Evolutionary conservation across 169 alveolate species (phyloP).

Genomic region (Besnoitia besnoiti): DNA sequence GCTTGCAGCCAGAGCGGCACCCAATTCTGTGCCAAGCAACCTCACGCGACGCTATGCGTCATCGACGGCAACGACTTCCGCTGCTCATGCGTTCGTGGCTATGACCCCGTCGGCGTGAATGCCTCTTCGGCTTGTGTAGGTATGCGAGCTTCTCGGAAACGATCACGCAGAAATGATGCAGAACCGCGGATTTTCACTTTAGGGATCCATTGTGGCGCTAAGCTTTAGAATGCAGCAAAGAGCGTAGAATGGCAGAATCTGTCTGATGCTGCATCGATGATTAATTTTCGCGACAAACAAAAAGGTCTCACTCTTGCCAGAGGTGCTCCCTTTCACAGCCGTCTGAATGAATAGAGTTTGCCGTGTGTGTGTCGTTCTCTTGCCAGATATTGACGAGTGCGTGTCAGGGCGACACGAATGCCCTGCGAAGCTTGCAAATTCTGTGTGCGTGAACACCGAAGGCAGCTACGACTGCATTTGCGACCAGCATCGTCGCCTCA

Average conservation of each 20-base stretch:
- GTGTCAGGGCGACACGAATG: neutral
- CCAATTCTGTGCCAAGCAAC: neutral
- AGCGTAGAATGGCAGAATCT: too few species aligned
- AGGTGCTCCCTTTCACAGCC: too few species aligned
- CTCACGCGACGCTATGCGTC: neutral
- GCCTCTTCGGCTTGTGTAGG: neutral
- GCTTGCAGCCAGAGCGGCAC: neutral
- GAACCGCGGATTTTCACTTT: too few species aligned
- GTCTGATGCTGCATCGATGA: too few species aligned
- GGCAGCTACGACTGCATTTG: neutral
- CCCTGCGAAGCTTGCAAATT: neutral
- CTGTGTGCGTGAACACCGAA: neutral
- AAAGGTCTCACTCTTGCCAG: too few species aligned
- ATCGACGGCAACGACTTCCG: neutral
- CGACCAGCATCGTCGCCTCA: neutral
- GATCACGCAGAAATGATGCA: too few species aligned
- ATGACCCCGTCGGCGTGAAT: neutral
- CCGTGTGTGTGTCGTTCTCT: too few species aligned
- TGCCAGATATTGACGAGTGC: neutral
- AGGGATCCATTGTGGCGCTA: too few species aligned
- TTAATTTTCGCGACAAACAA: too few species aligned
- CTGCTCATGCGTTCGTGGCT: neutral
- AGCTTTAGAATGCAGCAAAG: too few species aligned
- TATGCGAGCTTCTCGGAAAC: too few species aligned
- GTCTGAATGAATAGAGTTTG: too few species aligned